Evolutionary conservation across 371 early-diverging fungal species (phyloP).

Genomic region (Basidiobolus heterosporus): DNA sequence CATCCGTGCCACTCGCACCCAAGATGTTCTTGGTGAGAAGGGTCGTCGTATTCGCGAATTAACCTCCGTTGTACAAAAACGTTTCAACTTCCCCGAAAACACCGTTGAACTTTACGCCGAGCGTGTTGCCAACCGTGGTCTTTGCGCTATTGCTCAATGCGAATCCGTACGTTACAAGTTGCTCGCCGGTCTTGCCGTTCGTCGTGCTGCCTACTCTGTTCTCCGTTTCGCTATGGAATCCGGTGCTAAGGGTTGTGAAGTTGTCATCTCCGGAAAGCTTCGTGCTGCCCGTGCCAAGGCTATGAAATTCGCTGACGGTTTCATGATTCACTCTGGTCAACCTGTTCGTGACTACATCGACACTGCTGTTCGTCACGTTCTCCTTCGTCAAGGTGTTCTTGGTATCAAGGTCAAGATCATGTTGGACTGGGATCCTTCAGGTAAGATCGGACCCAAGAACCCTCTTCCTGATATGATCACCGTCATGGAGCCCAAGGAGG

Average conservation of each 20-base stretch:
- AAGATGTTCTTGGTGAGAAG: slow-evolving; percentile 96
- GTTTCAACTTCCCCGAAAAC: slow-evolving; percentile 95
- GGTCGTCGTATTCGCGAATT: slow-evolving; percentile 97
- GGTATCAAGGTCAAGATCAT: slow-evolving; percentile 99
- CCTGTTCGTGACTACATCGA: slow-evolving; percentile 96
- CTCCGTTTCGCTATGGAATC: slow-evolving; percentile 98
- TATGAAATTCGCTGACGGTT: slow-evolving; percentile 99
- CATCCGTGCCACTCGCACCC: slow-evolving; percentile 97
- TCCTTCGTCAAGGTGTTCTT: slow-evolving; percentile 98
- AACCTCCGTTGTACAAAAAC: slow-evolving; percentile 94
- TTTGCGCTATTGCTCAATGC: slow-evolving; percentile 98
- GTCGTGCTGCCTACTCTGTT: slow-evolving; percentile 96
- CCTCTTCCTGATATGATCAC: slow-evolving; percentile 94
- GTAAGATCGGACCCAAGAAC: slow-evolving; percentile 90
- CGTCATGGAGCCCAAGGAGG: slow-evolving; percentile 88
- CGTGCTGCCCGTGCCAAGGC: slow-evolving; percentile 99
- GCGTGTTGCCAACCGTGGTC: slow-evolving; percentile 95
- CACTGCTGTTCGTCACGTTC: slow-evolving; percentile 93
- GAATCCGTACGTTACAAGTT: slow-evolving; percentile 97
- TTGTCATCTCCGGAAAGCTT: slow-evolving; percentile 98
- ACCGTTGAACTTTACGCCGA: slow-evolving; percentile 97
- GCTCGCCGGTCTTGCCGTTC: slow-evolving; percentile 89
- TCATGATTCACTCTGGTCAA: slow-evolving; percentile 99
- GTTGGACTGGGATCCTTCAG: slow-evolving; percentile 93
- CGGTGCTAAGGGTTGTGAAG: slow-evolving; percentile 99